phyloP scores from a whole-genome alignment of 176 grass and related monocot genomes.

The Dendrocalamus sinicus region DNA sequence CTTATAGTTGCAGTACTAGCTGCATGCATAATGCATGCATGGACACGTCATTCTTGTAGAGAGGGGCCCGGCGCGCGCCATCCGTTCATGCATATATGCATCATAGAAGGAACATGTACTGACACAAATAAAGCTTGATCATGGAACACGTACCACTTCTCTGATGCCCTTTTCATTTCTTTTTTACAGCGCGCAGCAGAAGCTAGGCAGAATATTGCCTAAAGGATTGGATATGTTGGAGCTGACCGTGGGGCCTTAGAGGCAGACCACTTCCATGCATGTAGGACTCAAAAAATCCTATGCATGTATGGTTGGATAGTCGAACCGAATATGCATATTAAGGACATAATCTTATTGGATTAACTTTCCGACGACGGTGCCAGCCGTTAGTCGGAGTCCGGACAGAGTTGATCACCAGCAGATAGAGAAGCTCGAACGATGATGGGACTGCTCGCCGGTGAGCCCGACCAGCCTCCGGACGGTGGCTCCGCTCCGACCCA shows the following conservation, averaged over 20 bases:
- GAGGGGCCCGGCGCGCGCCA: neutral
- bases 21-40: neutral
- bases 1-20: neutral
- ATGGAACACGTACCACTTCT: neutral
- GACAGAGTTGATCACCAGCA: too few species aligned
- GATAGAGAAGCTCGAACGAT: too few species aligned
- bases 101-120: neutral
- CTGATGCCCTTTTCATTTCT: neutral
- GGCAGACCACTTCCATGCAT: slow-evolving; percentile 36
- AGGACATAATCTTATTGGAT: too few species aligned
- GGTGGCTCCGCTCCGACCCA: too few species aligned
- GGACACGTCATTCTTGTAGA: neutral
- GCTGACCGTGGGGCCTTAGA: slow-evolving; percentile 6
- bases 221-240: neutral
- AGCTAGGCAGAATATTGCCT: neutral
- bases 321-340: too few species aligned
- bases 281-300: too few species aligned
- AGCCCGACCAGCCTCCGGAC: too few species aligned
- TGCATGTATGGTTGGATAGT: too few species aligned
- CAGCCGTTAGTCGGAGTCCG: too few species aligned
- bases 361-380: too few species aligned
- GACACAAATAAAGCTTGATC: neutral
- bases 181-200: neutral
- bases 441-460: too few species aligned
- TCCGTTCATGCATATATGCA: neutral